Base-by-base conservation (phyloP, 2,329 filamentous ascomycete species). In the Colletotrichum sp. region DNA sequence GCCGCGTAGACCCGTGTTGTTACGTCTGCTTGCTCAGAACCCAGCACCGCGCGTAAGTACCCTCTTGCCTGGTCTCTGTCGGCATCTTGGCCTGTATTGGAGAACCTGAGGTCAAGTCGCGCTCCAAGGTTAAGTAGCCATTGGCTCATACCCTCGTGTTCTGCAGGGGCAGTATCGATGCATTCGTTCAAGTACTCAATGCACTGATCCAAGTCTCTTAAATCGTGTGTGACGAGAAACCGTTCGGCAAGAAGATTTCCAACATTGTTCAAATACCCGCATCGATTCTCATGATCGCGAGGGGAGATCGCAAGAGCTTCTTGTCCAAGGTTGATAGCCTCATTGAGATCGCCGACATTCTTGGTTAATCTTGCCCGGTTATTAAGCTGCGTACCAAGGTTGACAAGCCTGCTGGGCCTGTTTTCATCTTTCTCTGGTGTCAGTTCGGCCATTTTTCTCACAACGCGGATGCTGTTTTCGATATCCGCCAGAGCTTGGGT, bases 371-470 rank as follows among this genome's bases (percentile, higher is more conserved):
- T 49, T 6, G 44, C 44, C 0, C 44, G 44, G 2, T 49, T 3
- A 0, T 49, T n/a, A 0, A 49, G n/a, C 2, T 49, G 3, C 1
- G n/a, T 21, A 4, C 6, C 44, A 49, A 49, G 44, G 0, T 49
- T 49, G n/a, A n/a, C 24, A 26, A 26, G 24, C 24, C 24, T 26
- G 24, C 24, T 26, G 24, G 24, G 24, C 24, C 24, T 26, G 24
- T 26, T 26, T 26, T 26, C 24, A 26, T 26, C 24, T 26, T 26
- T 26, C 24, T 26, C 24, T 26, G 24, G 24, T 26, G 39, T 49
- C 18, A 49, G 1, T 0, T n/a, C 4, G 18, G 4, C 18, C 18
- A 49, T n/a, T 0, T 6, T 6, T 1, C 18, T 49, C 5, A 3
- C 39, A 0, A 49, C 0, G 5, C 18, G 39, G 4, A 49, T 21